Conservation (phyloP, 805 yeast genomes). For the Debaryomyces castellii region DNA sequence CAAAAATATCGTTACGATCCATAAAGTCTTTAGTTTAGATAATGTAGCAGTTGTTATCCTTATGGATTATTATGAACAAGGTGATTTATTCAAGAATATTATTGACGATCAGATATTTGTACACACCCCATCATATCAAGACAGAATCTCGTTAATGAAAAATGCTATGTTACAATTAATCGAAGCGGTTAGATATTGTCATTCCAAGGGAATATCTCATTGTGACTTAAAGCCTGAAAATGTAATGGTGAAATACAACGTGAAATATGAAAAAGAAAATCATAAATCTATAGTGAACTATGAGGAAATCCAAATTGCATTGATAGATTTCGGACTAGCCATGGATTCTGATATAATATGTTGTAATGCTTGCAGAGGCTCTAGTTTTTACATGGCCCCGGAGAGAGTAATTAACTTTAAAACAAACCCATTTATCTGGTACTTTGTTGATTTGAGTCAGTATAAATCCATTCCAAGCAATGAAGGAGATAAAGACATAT, state of each 20-base stretch:
- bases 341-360: constrained; percentile 56
- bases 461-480: constrained; percentile 9
- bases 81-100: constrained; percentile 84
- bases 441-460: constrained; percentile 30
- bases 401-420: constrained; percentile 60
- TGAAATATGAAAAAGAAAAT: constrained; percentile 19
- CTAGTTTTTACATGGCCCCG: constrained; percentile 91
- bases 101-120: constrained; percentile 69
- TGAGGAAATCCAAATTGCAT: constrained; percentile 54
- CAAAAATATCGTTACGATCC: constrained; percentile 74
- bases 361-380: constrained; percentile 79
- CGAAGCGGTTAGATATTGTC: constrained; percentile 36
- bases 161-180: constrained; percentile 42
- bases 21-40: constrained; percentile 65
- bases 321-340: constrained; percentile 91
- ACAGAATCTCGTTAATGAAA: constrained; percentile 48
- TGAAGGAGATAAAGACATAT: constrained; percentile 21
- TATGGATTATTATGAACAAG: constrained; percentile 84
- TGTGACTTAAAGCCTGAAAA: constrained; percentile 45
- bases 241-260: constrained; percentile 36
- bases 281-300: constrained; percentile 26
- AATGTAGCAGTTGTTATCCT: constrained; percentile 60
- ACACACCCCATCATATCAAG: constrained; percentile 49
- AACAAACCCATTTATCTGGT: constrained; percentile 25
- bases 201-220: constrained; percentile 32